Conservation (phyloP, 345 rosid genomes). For the Moringa oleifera region DNA sequence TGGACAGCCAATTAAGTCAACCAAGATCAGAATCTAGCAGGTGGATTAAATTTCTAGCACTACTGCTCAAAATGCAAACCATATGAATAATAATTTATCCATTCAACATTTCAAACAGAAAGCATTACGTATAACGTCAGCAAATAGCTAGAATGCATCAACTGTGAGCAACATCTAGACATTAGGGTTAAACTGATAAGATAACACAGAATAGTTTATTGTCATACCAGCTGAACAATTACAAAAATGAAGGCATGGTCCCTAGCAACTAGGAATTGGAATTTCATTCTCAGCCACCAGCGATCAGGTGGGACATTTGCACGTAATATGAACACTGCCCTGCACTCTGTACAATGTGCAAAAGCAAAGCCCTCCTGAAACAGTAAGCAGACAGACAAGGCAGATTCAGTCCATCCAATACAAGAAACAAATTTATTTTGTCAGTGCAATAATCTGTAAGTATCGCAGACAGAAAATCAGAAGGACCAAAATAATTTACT, state of each 20-base stretch:
- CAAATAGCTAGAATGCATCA: too few species aligned
- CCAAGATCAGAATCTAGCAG: neutral
- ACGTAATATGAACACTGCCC: conserved; percentile 81
- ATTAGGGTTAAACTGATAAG: neutral
- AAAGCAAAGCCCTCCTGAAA: conserved; percentile 99
- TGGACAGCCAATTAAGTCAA: too few species aligned
- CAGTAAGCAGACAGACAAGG: conserved; percentile 6
- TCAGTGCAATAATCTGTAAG: conserved; percentile 2
- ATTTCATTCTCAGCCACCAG: conserved; percentile 99
- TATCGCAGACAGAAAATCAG: neutral
- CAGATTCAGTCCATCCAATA: conserved; percentile 7
- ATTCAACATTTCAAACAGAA: too few species aligned
- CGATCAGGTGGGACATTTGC: conserved; percentile 96
- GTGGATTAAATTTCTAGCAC: too few species aligned
- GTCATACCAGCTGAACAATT: conserved; percentile 85
- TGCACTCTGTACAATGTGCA: conserved; percentile 99
- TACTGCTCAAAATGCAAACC: too few species aligned
- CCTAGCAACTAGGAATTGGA: conserved; percentile 94
- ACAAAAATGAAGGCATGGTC: conserved; percentile 92
- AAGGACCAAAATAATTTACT: neutral
- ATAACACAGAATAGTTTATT: neutral
- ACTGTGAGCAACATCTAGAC: too few species aligned
- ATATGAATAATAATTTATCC: too few species aligned
- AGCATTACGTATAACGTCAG: too few species aligned
- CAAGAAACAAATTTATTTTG: conserved; percentile 3